These are phyloP conservation scores for Quercus alba DNA, from an alignment of 306 rosid genomes.

Conservation along the genomic window DNA sequence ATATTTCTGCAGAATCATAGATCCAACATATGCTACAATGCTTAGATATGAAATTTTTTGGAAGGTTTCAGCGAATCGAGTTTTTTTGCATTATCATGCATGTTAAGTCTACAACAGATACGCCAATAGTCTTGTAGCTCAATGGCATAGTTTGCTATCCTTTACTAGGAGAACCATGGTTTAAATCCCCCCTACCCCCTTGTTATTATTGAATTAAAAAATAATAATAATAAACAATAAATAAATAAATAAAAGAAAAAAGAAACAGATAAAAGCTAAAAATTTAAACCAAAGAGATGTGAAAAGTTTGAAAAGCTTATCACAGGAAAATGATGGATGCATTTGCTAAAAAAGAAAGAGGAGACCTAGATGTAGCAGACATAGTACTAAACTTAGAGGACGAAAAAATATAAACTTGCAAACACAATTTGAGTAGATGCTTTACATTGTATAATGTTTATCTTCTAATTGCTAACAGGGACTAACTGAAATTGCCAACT, in stretches of 20 bases:
- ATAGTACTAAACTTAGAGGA: neutral
- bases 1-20: neutral
- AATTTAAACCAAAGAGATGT: neutral
- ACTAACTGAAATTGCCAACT: neutral
- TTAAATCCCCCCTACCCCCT: no score
- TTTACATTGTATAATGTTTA: neutral
- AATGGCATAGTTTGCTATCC: no score
- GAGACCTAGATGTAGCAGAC: neutral
- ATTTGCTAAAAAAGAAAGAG: neutral
- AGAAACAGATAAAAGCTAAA: neutral
- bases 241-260: neutral
- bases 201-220: no score
- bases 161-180: no score
- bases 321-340: neutral
- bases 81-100: neutral
- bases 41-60: neutral
- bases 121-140: no score
- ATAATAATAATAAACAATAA: no score
- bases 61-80: neutral
- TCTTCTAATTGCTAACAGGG: neutral
- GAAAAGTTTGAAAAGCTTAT: neutral
- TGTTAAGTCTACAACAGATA: neutral
- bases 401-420: constrained; percentile 4
- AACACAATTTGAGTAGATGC: neutral
- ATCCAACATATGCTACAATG: neutral